Percentiles rank a stretch among this genome's conserved stretches.
phyloP scores from a whole-genome alignment of 1,284 basidiomycete genomes.

The Tylopilus sp. region DNA sequence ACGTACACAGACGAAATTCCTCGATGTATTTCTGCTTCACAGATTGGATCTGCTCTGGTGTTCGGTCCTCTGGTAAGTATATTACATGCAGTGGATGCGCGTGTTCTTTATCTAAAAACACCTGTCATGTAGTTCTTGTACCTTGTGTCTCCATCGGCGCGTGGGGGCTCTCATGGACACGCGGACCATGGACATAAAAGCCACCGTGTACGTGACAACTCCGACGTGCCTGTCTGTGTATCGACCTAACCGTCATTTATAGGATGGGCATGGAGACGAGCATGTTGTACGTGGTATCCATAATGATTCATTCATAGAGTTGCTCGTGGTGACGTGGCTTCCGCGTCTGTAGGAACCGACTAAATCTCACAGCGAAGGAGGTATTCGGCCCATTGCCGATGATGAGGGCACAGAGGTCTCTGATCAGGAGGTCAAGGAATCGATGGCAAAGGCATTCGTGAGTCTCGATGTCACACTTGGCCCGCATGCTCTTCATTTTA shows the following conservation, averaged over 20 bases:
- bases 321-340: slow-evolving; percentile 9
- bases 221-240: neutral
- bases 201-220: slow-evolving; percentile 34
- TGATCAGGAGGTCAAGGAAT: slow-evolving; percentile 46
- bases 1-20: neutral
- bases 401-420: slow-evolving; percentile 46
- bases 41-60: slow-evolving; percentile 45
- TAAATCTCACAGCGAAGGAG: slow-evolving; percentile 21
- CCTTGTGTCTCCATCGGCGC: slow-evolving; percentile 42
- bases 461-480: slow-evolving; percentile 25
- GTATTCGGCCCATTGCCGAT: slow-evolving; percentile 34
- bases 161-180: slow-evolving; percentile 33
- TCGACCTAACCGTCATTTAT: slow-evolving; percentile 25
- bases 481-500: slow-evolving; percentile 18
- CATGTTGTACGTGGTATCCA: slow-evolving; percentile 25
- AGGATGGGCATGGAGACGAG: slow-evolving; percentile 26
- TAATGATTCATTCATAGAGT: neutral
- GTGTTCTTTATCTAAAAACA: neutral
- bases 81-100: neutral
- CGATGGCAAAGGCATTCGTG: slow-evolving; percentile 45
- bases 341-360: slow-evolving; percentile 31
- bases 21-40: neutral
- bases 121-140: slow-evolving; percentile 38
- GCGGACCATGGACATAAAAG: slow-evolving; percentile 31
- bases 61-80: slow-evolving; percentile 42